Conservation (phyloP, 2,329 filamentous ascomycete genomes). For the Pleurostoma richardsiae region DNA sequence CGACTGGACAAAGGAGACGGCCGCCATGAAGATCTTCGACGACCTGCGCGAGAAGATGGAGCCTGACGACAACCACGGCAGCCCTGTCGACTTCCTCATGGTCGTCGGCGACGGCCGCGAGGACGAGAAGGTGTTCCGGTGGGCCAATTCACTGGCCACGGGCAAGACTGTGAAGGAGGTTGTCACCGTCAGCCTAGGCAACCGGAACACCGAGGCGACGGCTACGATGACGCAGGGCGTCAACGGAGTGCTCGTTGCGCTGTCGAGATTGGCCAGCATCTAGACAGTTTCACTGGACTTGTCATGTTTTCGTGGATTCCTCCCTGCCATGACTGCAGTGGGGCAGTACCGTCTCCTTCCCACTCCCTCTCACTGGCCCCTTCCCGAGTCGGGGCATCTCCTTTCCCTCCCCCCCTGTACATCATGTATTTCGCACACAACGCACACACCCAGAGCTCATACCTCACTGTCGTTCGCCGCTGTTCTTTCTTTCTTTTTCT, state of each 20-base stretch:
- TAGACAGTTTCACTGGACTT: no score
- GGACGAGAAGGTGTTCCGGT: conserved; percentile 89
- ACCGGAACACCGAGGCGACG: conserved; percentile 80
- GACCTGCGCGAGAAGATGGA: conserved; percentile 39
- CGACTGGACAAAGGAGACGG: conserved; percentile 83
- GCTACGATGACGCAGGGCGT: conserved; percentile 87
- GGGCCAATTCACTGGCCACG: conserved; percentile 74
- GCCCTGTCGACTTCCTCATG: conserved; percentile 76
- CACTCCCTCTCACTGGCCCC: no score
- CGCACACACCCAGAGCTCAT: no score
- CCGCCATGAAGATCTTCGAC: conserved; percentile 69
- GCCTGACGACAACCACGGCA: conserved; percentile 23
- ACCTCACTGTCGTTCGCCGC: no score
- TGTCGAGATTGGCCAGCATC: conserved; percentile 10
- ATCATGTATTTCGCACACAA: no score
- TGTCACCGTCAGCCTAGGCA: conserved; percentile 81
- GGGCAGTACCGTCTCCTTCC: no score
- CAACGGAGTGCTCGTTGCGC: conserved; percentile 58
- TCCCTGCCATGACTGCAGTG: no score
- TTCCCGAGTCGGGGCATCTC: no score
- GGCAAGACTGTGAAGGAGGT: conserved; percentile 60
- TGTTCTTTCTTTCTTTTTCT: no score
- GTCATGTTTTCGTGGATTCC: no score
- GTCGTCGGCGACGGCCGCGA: conserved; percentile 88
- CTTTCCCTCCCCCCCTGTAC: no score